Base-by-base conservation (phyloP, 169 alveolate species). In the Neospora caninum region DNA sequence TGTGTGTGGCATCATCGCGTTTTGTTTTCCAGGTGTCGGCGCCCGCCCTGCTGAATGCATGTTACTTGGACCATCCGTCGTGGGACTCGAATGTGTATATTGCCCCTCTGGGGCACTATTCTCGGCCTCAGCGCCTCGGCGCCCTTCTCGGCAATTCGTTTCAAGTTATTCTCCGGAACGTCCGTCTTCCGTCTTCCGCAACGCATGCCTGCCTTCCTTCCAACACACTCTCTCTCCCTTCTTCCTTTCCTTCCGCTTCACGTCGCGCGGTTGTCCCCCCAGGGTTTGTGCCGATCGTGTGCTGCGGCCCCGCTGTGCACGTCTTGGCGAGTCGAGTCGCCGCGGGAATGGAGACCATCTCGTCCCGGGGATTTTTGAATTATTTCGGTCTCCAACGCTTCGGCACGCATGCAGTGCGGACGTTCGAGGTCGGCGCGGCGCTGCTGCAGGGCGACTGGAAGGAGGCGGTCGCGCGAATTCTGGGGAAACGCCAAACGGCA, bases 331-430 rank as follows among this genome's bases (percentile, higher is more conserved):
- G 67, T 64, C 83, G 38, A 22, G 94, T 91, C 42, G 92, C 18
- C 6, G 58, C 70, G 43, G 54, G 92, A 54, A n/a, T 92, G 80
- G 38, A 9, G 43, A 18, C 49, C 4, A n/a, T 92, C 25, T 73
- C 78, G 36, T 43, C 88, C 9, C 54, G 64, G 83, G 95, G 95
- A 53, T 92, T 92, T 42, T 53, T 92, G 93, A 92, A 92, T 39
- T 92, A 92, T 34, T 92, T 42, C 39, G 95, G 95, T 18, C 88
- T 73, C 49, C 95, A 92, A 93, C 95, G 95, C 38, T 92, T 92
- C 42, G 95, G 95, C 78, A 83, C 93, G 53, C 78, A 78, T 18
- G 88, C 69, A 0, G 86, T 82, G n/a, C 29, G 58, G 43, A 92
- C 95, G 38, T 53, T 38, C 42, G 93, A 84, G 38, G 92, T 92